Evolutionary conservation across 805 yeast genomes (phyloP), one percentile per base, ranked within the genome.

Genomic region (Metschnikowia peoriensis): DNA sequence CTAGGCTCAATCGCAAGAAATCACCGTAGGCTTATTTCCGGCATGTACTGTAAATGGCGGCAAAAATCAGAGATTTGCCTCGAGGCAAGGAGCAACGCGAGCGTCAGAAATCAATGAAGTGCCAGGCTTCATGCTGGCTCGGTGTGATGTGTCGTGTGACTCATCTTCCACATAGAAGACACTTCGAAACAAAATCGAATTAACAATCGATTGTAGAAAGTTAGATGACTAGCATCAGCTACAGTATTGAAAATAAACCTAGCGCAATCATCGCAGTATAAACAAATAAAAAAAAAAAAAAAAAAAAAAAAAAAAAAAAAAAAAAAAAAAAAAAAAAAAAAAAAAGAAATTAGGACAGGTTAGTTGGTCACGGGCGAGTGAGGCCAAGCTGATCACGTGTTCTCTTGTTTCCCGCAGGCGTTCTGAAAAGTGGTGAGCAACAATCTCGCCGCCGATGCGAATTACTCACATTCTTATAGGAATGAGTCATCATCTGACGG

Each of bases 401-500:
- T n/a, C 2, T 28, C 28, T 5, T 15, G 10, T 29, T 9, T 28
- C 8, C 27, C 14, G 27, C 29, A 15, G 34, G 38, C 46, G 15
- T 17, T 32, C 27, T 40, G 39, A 17, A n/a, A 22, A 22, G 38
- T 40, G 38, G 39, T 32, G 39, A 22, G 49, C 32, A 34, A 29
- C 2, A 32, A 8, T 40, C 40, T 17, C 47, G 45, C 40, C 35
- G n/a, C 51, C 52, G 42, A 34, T 15, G 53, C 53, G 42, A 50
- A 46, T 50, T 50, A 37, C 46, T 44, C 47, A 48, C 49, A 41
- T 40, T 53, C 52, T 47, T 54, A 54, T 54, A 51, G 15, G 44
- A 17, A 29, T 46, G 53, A 55, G 58, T 59, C 58, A 57, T 50
- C 50, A 50, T 49, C 43, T 15, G 53, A 41, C 59, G 59, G 58